Base-by-base conservation (phyloP, 2,329 filamentous ascomycete species). In the Fusarium sp. region DNA sequence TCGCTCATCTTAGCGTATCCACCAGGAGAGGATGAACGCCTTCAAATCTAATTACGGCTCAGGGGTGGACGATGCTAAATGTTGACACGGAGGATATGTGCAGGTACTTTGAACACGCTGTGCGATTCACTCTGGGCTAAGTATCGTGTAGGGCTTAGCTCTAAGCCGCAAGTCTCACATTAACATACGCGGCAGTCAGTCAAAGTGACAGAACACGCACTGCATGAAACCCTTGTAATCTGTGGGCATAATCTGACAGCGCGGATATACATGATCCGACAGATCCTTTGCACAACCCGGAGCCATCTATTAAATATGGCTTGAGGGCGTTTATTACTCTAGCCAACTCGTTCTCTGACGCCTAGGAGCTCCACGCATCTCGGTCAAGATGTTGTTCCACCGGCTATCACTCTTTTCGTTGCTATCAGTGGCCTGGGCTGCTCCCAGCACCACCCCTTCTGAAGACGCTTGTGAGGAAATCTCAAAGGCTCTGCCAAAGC, bases 381-480 rank as follows among this genome's bases (percentile, higher is more conserved):
- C 20, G 20, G 36, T 53, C 33, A 38, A 6, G 20, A 61, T 61
- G 58, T 46, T 61, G n/a, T 33, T 46, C 27, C 20, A 9, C 5
- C 38, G 9, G n/a, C 14, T 36, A 12, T 31, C 40, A 16, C 10
- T 61, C 11, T 5, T 33, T 8, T 61, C 27, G 27, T 2, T 46
- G 29, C 38, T 61, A 6, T 40, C 56, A 22, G 20, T 22, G 24
- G 58, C 36, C 6, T 42, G 20, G 38, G 58, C 58, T 9, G 58
- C 24, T 35, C 40, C 58, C 22, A 59, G 24, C 20, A 46, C 29
- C 27, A 44, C 27, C 5, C 60, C 69, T 0, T 55, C 33, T 1
- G 58, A 69, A 3, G 55, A 72, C 5, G 69, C 69, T 0, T 71
- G 69, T 5, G 36, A 71, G 0, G 69, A 72, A 3, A 72, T 71